Base-by-base conservation (phyloP, 1,284 basidiomycete species). In the Porodaedalea pini region DNA sequence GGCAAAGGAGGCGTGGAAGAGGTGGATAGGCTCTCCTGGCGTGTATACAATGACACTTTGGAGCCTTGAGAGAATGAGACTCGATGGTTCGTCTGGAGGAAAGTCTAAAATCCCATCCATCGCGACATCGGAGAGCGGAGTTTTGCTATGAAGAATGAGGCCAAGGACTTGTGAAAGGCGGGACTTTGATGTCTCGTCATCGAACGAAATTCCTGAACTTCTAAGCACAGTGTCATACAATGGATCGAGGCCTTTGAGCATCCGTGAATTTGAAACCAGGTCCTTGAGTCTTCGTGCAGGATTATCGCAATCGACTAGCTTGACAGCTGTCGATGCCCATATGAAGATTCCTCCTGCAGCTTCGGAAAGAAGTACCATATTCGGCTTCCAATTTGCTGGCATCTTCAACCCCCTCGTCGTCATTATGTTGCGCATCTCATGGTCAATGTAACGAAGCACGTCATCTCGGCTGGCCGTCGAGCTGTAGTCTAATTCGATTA, bases 1-100 rank as follows among this genome's bases (percentile, higher is more conserved):
- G 0, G 43, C n/a, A 40, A 55, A 55, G 32, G 54, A 55, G 13
- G 54, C 37, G 17, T 55, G 54, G 17, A 48, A 40, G 3, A 55
- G n/a, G 7, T 29, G 15, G 2, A 55, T 23, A 0, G 54, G 7
- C 17, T 23, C 39, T 29, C 25, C 51, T 6, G 17, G 1, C 3
- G 34, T 13, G 25, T 41, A 53, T 3, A 36, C 19, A 6, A 53
- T 17, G 8, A 53, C 19, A 31, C 34, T 39, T 29, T 29, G 34
- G 6, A 53, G 29, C n/a, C 25, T 10, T 27, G 17, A 29, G 6
- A 53, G 25, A 25, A 41, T 40, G 7, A 25, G 23, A 27, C 21
- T 7, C 10, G 10, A 27, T 25, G 21, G 17, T 31, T 19, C 29
- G 21, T 31, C 21, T 6, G 8, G 8, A 23, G 51, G 40, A 10